Conservation (phyloP, 2,329 filamentous ascomycete genomes). For the Cladophialophora carrionii region DNA sequence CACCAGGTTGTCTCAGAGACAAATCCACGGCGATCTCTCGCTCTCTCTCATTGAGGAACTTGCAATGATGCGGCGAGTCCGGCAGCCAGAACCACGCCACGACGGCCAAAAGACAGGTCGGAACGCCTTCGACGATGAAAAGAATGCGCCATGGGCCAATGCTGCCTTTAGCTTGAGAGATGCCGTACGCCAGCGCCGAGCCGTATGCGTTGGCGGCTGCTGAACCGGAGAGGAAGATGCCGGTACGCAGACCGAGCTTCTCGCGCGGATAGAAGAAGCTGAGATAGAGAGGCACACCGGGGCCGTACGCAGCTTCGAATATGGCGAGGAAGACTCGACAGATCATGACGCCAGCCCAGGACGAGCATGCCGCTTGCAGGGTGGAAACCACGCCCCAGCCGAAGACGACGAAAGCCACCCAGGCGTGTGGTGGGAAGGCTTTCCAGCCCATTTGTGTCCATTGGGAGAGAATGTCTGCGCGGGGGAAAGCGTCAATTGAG, state of each 20-base stretch:
- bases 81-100: slow-evolving; percentile 58
- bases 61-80: slow-evolving; percentile 50
- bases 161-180: slow-evolving; percentile 60
- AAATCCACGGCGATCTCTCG: slow-evolving; percentile 40
- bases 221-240: slow-evolving; percentile 52
- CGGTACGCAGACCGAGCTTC: slow-evolving; percentile 60
- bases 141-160: slow-evolving; percentile 67
- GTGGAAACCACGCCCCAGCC: slow-evolving; percentile 39
- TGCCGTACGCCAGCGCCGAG: slow-evolving; percentile 50
- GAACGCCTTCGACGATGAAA: slow-evolving; percentile 68
- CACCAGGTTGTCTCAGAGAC: slow-evolving; percentile 37
- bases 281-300: slow-evolving; percentile 55
- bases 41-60: slow-evolving; percentile 50
- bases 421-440: slow-evolving; percentile 39
- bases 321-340: slow-evolving; percentile 47
- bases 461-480: slow-evolving; percentile 39
- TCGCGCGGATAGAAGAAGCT: slow-evolving; percentile 64
- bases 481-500: background rate
- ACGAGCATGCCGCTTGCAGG: slow-evolving; percentile 35
- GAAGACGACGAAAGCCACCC: slow-evolving; percentile 38
- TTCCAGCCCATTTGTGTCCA: slow-evolving; percentile 40
- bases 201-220: slow-evolving; percentile 48
- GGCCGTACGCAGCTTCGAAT: slow-evolving; percentile 46
- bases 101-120: slow-evolving; percentile 60
- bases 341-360: slow-evolving; percentile 40